Evolutionary conservation across 169 alveolate species (phyloP).

Genomic region (Eimeria tenella): DNA sequence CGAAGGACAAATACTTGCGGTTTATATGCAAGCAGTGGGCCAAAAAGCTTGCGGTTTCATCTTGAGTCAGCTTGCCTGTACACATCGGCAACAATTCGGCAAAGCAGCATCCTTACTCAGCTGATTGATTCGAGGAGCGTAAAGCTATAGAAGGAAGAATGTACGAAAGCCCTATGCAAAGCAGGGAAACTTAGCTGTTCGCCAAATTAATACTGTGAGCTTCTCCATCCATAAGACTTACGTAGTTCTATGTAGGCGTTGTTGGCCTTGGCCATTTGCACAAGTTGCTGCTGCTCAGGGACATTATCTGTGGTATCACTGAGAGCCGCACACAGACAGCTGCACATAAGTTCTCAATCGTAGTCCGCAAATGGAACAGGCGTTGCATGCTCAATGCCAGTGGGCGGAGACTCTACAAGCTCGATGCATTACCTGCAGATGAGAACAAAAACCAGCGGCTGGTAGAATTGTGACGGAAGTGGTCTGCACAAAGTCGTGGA

Average conservation of each 20-base stretch:
- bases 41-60: constrained; percentile 84
- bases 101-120: too few relatives aligned
- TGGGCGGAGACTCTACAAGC: not conserved
- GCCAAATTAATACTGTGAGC: not conserved
- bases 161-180: too few relatives aligned
- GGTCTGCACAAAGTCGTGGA: constrained; percentile 84
- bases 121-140: too few relatives aligned
- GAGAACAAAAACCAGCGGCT: constrained; percentile 85
- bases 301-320: constrained; percentile 85
- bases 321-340: constrained; percentile 17
- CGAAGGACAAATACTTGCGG: constrained; percentile 79
- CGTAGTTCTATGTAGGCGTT: constrained; percentile 84
- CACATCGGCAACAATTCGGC: not conserved
- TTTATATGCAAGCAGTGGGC: constrained; percentile 80
- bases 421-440: constrained; percentile 82
- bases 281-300: constrained; percentile 85
- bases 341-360: not conserved
- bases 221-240: constrained; percentile 18
- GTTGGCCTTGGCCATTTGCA: constrained; percentile 86
- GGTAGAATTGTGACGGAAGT: constrained; percentile 84
- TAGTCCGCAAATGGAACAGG: not conserved
- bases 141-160: too few relatives aligned
- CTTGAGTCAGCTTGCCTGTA: constrained; percentile 72
- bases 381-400: too few relatives aligned
- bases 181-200: too few relatives aligned